These are phyloP conservation scores for Crotalaria pallida DNA, from an alignment of 306 rosid genomes.

Conservation along the genomic window DNA sequence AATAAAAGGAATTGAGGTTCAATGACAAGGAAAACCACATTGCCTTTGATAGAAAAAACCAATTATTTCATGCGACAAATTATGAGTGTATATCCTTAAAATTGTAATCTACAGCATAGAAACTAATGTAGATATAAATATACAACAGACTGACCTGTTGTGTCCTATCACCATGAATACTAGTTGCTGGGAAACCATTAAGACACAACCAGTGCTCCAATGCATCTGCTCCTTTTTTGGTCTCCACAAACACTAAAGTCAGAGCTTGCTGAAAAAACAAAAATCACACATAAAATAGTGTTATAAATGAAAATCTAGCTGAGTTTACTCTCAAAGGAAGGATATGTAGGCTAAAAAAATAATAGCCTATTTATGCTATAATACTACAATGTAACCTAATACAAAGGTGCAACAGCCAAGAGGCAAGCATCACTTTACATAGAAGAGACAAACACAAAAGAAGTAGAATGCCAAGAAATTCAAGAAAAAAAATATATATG, in stretches of 20 bases:
- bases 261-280: conserved; percentile 72
- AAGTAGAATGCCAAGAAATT: conserved; percentile 1
- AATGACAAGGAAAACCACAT: not conserved
- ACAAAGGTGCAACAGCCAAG: not conserved
- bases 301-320: not conserved
- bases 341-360: not conserved
- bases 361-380: not conserved
- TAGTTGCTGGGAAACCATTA: conserved; percentile 94
- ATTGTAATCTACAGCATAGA: not conserved
- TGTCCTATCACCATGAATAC: conserved; percentile 92
- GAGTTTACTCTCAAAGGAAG: not conserved
- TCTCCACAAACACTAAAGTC: conserved; percentile 97
- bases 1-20: not conserved
- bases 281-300: not conserved
- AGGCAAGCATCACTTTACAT: not conserved
- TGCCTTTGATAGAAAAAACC: not conserved
- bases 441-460: not conserved
- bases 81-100: not conserved
- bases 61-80: not conserved
- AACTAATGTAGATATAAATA: not conserved
- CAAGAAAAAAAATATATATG: not conserved
- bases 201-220: conserved; percentile 80
- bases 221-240: conserved; percentile 97
- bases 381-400: not conserved
- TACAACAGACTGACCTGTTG: conserved; percentile 68